Percentiles rank a stretch among this genome's conserved stretches.
These are phyloP conservation scores for Croton setiger DNA, from an alignment of 441 rosid species.

Conservation along the genomic window DNA sequence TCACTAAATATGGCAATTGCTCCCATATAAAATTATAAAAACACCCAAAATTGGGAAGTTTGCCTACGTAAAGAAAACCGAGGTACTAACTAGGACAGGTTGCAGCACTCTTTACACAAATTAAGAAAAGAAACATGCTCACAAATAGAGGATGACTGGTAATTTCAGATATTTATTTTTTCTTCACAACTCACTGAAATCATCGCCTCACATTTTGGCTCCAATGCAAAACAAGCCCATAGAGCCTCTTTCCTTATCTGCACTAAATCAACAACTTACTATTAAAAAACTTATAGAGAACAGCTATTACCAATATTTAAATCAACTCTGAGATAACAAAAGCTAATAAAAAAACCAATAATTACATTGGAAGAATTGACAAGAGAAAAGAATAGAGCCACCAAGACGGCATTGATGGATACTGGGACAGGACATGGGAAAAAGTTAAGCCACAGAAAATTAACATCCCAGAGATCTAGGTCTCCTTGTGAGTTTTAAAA, in stretches of 20 bases:
- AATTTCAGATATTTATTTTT: neutral
- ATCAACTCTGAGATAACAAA: neutral
- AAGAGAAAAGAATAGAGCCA: neutral
- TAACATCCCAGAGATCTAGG: neutral
- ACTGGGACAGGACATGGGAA: neutral
- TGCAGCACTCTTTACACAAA: neutral
- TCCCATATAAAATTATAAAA: no score
- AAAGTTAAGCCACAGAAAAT: neutral
- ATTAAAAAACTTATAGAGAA: constrained; percentile 4
- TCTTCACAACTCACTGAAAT: constrained; percentile 49
- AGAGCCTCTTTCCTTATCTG: constrained; percentile 94
- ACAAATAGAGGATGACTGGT: neutral
- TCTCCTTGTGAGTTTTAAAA: neutral
- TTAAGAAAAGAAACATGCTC: neutral
- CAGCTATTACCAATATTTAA: neutral
- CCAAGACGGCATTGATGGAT: neutral
- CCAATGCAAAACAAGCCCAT: constrained; percentile 94
- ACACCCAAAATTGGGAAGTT: no score
- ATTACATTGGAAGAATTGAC: neutral
- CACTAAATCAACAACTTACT: constrained; percentile 11
- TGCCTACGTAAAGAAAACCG: no score
- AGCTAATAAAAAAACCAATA: neutral
- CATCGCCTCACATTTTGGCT: constrained; percentile 80
- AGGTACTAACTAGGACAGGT: no score
- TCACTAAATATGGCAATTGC: no score